Base-by-base conservation (phyloP, 108 stramenopile genomes). In the Stephanodiscus triporus region DNA sequence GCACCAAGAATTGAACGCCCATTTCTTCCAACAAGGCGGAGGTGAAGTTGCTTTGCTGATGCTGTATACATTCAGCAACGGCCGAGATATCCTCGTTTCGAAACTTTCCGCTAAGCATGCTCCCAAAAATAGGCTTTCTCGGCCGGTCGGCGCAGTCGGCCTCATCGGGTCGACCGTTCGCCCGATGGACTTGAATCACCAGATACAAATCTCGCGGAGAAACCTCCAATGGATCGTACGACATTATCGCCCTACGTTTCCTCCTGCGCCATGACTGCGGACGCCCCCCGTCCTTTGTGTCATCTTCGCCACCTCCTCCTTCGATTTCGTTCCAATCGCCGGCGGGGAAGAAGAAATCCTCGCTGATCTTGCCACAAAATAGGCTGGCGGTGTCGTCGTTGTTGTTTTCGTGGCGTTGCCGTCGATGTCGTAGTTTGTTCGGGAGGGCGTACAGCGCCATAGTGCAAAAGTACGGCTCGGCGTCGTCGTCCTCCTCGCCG, bases 311-410 rank as follows among this genome's bases (percentile, higher is more conserved):
- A 9, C 36, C 60, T 5, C 36, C 29, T 22, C 40, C 37, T 7
- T 77, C 60, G 13, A 90, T 57, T 49, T 66, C 78, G 14, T 75
- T 71, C 91, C 91, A 92, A 62, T 92, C 70, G 13, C 94, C 94
- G 1, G 90, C 90, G 3, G 91, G 91, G 72, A 92, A 95, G 61
- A 81, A 87, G 71, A 92, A 95, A 47, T 92, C 91, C 56, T 95
- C 91, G 55, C 87, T 91, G 34, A 89, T 73, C 64, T 95, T 95
- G 7, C 90, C 90, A 61, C 59, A 42, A 29, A 79, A 82, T 54
- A n/a, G n/a, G n/a, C n/a, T n/a, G n/a, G n/a, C n/a, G n/a, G n/a
- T n/a, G n/a, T 26, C 53, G 5, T 54, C 26, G 2, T 20, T 23
- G 47, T 29, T 11, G 40, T 30, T 6, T 36, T 60, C 5, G 6